These are phyloP conservation scores for Austroboletus eburneus DNA, from an alignment of 768 basidiomycete genomes.

Conservation along the genomic window DNA sequence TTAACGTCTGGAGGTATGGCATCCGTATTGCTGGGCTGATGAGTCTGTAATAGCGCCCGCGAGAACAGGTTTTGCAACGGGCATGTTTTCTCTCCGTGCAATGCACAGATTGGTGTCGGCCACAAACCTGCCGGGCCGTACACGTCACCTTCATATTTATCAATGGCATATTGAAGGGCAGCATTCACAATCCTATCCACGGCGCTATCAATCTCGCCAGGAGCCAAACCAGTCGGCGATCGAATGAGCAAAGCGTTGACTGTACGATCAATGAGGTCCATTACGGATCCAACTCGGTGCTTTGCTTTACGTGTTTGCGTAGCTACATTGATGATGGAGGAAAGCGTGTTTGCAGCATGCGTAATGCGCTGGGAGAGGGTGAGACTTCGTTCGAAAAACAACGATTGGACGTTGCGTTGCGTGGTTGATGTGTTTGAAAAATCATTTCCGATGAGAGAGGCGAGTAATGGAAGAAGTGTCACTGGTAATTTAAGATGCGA, in stretches of 20 bases:
- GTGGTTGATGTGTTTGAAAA: constrained; percentile 53
- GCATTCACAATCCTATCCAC: constrained; percentile 69
- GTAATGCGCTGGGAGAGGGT: constrained; percentile 60
- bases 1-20: constrained; percentile 12
- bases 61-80: constrained; percentile 52
- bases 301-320: constrained; percentile 47
- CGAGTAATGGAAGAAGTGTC: constrained; percentile 71
- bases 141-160: constrained; percentile 46
- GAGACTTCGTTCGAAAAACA: constrained; percentile 66
- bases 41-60: constrained; percentile 26
- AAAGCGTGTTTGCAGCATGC: constrained; percentile 57
- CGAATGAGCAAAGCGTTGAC: constrained; percentile 58
- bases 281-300: constrained; percentile 60
- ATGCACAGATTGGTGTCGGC: constrained; percentile 54
- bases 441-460: constrained; percentile 79
- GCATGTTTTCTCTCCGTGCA: constrained; percentile 58
- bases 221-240: constrained; percentile 40
- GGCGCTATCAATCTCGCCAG: constrained; percentile 62
- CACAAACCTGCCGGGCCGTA: constrained; percentile 42
- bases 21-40: constrained; percentile 19
- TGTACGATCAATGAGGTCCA: constrained; percentile 72
- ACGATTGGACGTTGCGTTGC: constrained; percentile 47
- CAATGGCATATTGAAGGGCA: constrained; percentile 74
- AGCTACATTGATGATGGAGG: constrained; percentile 47
- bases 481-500: constrained; percentile 62